A percentile compares a stretch with the other conserved stretches of the same genome.
Evolutionary conservation across 2,329 filamentous ascomycete species (phyloP).

Genomic region (Pezicula radicicola): DNA sequence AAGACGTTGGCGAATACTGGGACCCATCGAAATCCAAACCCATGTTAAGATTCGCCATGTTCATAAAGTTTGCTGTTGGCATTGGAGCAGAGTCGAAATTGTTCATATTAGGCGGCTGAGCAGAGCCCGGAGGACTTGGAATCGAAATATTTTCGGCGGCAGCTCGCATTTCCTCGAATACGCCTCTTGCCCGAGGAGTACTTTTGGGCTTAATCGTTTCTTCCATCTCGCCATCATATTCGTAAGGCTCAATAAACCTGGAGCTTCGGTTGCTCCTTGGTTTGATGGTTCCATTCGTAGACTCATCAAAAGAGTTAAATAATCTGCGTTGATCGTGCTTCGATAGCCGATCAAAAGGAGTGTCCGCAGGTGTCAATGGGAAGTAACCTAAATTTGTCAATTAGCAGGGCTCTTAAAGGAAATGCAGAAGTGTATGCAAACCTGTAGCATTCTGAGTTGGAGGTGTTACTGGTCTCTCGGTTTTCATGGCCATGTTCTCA

Average conservation of each 20-base stretch:
- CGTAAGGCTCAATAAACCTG: constrained; percentile 56
- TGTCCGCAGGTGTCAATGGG: constrained; percentile 66
- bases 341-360: constrained; percentile 45
- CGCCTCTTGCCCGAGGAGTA: constrained; percentile 43
- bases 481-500: constrained; percentile 48
- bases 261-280: constrained; percentile 28
- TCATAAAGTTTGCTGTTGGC: constrained; percentile 55
- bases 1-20: constrained; percentile 23
- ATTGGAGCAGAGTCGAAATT: constrained; percentile 51
- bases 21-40: constrained; percentile 24
- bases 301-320: constrained; percentile 57
- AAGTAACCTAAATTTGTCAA: constrained; percentile 49
- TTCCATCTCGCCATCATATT: constrained; percentile 58
- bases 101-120: constrained; percentile 40
- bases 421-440: constrained; percentile 35
- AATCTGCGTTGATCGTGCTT: constrained; percentile 40
- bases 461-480: constrained; percentile 57
- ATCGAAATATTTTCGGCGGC: constrained; percentile 49
- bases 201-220: constrained; percentile 59
- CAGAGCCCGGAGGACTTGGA: constrained; percentile 54
- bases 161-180: constrained; percentile 58
- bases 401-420: constrained; percentile 2
- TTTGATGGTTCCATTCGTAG: constrained; percentile 49
- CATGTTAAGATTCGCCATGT: constrained; percentile 42
- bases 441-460: constrained; percentile 56